These are phyloP conservation scores for Termitomyces sp. DNA, from an alignment of 768 basidiomycete species.

Conservation along the genomic window DNA sequence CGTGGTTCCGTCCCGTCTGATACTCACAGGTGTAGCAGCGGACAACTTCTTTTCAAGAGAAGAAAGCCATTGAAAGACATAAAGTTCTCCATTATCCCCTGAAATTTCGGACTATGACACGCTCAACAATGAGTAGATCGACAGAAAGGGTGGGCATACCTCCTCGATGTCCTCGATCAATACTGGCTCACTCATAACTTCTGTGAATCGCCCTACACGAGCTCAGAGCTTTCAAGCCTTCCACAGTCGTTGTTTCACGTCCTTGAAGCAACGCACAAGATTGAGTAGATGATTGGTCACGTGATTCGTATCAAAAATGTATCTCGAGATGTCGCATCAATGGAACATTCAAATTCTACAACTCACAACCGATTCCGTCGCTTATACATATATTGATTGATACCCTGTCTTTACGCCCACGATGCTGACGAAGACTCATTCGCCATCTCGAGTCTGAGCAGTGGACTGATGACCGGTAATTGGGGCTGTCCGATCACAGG, in stretches of 20 bases:
- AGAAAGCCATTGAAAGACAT: constrained; percentile 81
- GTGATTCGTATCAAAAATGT: neutral
- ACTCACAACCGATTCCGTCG: neutral
- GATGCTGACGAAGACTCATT: neutral
- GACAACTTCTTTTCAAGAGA: constrained; percentile 54
- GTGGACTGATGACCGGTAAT: neutral
- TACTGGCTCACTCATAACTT: constrained; percentile 7
- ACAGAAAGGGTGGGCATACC: constrained; percentile 11
- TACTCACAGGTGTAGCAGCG: constrained; percentile 46
- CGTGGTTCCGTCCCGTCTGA: neutral
- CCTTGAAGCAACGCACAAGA: neutral
- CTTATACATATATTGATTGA: no score
- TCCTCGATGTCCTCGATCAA: constrained; percentile 24
- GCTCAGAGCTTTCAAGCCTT: neutral
- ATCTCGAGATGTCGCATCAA: no score
- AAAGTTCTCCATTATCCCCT: constrained; percentile 75
- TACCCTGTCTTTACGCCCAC: neutral
- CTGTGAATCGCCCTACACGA: neutral
- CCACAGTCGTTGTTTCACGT: no score
- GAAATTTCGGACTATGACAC: constrained; percentile 52
- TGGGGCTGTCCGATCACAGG: neutral
- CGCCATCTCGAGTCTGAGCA: neutral
- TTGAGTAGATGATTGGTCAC: neutral
- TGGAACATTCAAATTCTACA: no score
- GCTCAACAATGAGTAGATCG: constrained; percentile 1